Percentiles rank a stretch among this genome's conserved stretches.
These are phyloP conservation scores for Suillus occidentalis DNA, from an alignment of 768 basidiomycete species.

Conservation along the genomic window DNA sequence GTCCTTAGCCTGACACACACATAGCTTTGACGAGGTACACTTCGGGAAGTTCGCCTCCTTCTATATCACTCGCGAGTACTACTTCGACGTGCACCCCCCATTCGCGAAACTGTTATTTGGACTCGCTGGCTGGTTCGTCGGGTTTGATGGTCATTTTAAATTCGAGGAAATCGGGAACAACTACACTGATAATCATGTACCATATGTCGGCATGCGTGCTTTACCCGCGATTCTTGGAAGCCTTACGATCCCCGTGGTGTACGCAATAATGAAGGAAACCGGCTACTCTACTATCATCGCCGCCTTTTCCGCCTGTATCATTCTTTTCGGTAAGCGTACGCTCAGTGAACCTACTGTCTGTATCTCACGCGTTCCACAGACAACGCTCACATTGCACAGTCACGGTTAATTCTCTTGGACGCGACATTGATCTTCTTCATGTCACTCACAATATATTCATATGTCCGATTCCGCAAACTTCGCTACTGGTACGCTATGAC, in stretches of 20 bases:
- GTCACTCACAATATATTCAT: constrained; percentile 88
- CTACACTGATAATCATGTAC: constrained; percentile 83
- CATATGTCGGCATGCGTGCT: constrained; percentile 91
- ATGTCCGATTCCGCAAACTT: constrained; percentile 91
- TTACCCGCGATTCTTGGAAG: constrained; percentile 91
- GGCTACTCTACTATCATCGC: constrained; percentile 92
- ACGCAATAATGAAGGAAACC: constrained; percentile 96
- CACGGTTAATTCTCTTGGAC: constrained; percentile 95
- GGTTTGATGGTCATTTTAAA: constrained; percentile 90
- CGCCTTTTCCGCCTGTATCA: constrained; percentile 81
- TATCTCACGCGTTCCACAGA: constrained; percentile 50
- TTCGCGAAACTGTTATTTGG: constrained; percentile 95
- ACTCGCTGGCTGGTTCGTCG: constrained; percentile 93
- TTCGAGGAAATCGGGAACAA: constrained; percentile 97
- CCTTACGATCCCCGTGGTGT: constrained; percentile 88
- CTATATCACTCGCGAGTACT: constrained; percentile 92
- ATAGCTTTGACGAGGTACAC: constrained; percentile 95
- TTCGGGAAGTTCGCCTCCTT: constrained; percentile 98
- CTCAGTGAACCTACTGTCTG: background rate
- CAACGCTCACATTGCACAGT: constrained; percentile 94
- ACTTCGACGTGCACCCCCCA: constrained; percentile 99
- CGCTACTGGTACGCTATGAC: constrained; percentile 69
- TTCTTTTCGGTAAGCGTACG: constrained; percentile 78
- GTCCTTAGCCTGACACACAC: constrained; percentile 10
- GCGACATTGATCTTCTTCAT: constrained; percentile 95